A percentile compares a stretch with the other conserved stretches of the same genome.
These are phyloP conservation scores for Helianthus annuus DNA, from an alignment of 129 eudicot genomes.

Conservation along the genomic window HanXRQr2.0-SUNRISE NC_035445.2:163701245-163701744, in stretches of 20 bases:
- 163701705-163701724: background rate
- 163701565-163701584: background rate
- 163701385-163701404: too few species aligned
- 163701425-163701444: too few species aligned
- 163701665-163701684: constrained; percentile 74
- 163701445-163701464: background rate
- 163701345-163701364: too few species aligned
- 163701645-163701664: constrained; percentile 75
- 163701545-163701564: constrained; percentile 12
- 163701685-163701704: constrained; percentile 3
- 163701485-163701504: constrained; percentile 87
- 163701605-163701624: background rate
- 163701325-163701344: too few species aligned
- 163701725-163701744: background rate
- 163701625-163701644: constrained; percentile 82
- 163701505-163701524: constrained; percentile 94
- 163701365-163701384: too few species aligned
- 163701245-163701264: too few species aligned
- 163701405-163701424: too few species aligned
- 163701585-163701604: background rate
- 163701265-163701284: too few species aligned
- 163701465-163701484: background rate
- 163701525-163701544: constrained; percentile 89
- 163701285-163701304: too few species aligned
- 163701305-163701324: too few species aligned